phyloP scores from a whole-genome alignment of 2,329 filamentous ascomycete species.

The Lasiodiplodia sp. region DNA sequence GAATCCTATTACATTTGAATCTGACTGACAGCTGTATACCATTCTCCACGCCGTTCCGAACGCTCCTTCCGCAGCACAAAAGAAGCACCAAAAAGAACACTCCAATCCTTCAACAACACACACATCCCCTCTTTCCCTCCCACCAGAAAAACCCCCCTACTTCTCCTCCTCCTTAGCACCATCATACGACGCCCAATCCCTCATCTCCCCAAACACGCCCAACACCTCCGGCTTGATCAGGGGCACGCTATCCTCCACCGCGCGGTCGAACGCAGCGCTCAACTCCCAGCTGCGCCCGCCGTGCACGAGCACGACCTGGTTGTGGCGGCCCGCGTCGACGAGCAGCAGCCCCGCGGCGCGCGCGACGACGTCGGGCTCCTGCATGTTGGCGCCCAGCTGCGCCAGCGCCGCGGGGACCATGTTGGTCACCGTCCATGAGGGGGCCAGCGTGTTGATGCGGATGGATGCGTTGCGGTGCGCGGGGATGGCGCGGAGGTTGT shows the following conservation, averaged over 20 bases:
- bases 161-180: neutral
- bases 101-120: too few species aligned
- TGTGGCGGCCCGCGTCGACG: slow-evolving; percentile 38
- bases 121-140: too few species aligned
- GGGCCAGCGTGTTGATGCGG: slow-evolving; percentile 44
- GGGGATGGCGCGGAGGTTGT: slow-evolving; percentile 37
- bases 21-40: too few species aligned
- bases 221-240: neutral
- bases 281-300: slow-evolving; percentile 38
- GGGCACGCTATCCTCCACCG: neutral
- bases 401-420: slow-evolving; percentile 36
- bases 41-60: too few species aligned
- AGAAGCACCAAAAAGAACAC: too few species aligned
- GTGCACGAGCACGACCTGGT: slow-evolving; percentile 39
- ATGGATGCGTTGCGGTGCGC: slow-evolving; percentile 40
- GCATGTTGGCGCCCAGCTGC: slow-evolving; percentile 40
- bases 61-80: too few species aligned
- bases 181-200: neutral
- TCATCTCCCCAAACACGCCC: slow-evolving; percentile 3
- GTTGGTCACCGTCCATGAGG: slow-evolving; percentile 42
- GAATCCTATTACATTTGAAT: too few species aligned
- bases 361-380: slow-evolving; percentile 46
- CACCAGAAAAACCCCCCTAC: too few species aligned
- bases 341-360: slow-evolving; percentile 39
- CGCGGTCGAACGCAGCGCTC: slow-evolving; percentile 33